Evolutionary conservation across 441 rosid genomes (phyloP), one percentile per base, ranked within the genome.

Genomic region (Pelargonium australe): DNA sequence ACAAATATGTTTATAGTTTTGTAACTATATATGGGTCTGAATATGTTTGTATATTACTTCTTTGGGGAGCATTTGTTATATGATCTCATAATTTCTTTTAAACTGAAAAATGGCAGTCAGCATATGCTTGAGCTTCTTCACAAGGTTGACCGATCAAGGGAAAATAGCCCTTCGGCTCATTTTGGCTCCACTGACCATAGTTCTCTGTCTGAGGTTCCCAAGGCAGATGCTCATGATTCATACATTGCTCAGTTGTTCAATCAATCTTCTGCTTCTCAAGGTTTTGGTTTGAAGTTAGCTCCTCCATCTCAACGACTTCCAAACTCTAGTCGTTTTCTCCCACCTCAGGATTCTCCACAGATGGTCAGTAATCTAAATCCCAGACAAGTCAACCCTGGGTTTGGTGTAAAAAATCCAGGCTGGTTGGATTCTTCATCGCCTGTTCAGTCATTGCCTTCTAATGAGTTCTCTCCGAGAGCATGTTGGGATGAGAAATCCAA

Each of bases 241-340:
- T 66, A 69, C 65, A 16, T 51, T 68, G 28, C 65, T 73, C 78
- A 72, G 66, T 28, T 16, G 13, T 73, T 68, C 53, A 67, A 70
- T 44, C 78, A 73, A 34, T 45, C 76, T 14, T 55, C 76, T 47
- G 17, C 67, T 53, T 76, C 82, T 64, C 76, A 81, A 66, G 84
- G 81, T 41, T 80, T 78, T 78, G 74, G 84, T 45, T 76, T 80
- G 77, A 76, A 57, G 23, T 25, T 57, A 19, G 95, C 80, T 61
- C 96, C 90, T 13, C 93, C 95, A 41, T 89, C 98, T 71, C 96
- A 91, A 78, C 79, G 76, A 72, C 72, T 77, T 68, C 72, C 80
- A 57, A 64, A 68, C 76, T 76, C 78, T 51, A 86, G 81, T 73
- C 76, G 47, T 63, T 49, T 68, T n/a, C 44, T 73, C 51, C 63